Percentiles rank a stretch among this genome's conserved stretches.
Conservation (phyloP, 176 grass and related monocot genomes). For the Triticum aestivum region DNA sequence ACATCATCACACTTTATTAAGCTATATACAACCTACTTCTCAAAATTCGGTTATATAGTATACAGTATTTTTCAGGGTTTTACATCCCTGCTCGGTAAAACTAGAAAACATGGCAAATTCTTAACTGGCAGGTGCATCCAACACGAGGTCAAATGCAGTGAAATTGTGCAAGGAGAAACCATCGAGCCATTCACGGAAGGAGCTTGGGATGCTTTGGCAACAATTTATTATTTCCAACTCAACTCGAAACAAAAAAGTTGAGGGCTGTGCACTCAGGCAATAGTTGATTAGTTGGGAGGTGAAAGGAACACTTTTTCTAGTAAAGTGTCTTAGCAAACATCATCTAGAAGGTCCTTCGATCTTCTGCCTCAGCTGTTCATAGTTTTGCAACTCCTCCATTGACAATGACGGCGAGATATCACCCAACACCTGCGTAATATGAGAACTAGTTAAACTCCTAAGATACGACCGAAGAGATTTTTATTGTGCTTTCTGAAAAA, state of each 20-base stretch:
- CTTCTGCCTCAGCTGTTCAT: conserved; percentile 63
- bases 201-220: neutral
- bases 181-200: neutral
- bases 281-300: too few relatives aligned
- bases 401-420: conserved; percentile 74
- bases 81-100: neutral
- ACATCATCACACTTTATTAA: neutral
- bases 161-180: neutral
- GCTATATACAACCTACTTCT: neutral
- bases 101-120: neutral
- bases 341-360: conserved; percentile 73
- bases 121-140: neutral
- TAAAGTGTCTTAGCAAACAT: neutral
- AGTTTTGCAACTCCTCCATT: conserved; percentile 57
- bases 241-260: too few relatives aligned
- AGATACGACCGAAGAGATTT: neutral
- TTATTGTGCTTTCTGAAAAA: neutral
- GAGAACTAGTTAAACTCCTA: neutral
- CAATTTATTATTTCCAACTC: neutral
- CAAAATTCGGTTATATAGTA: neutral
- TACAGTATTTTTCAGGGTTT: too few relatives aligned
- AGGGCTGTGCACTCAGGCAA: too few relatives aligned
- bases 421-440: conserved; percentile 50
- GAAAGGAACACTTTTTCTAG: too few relatives aligned
- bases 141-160: neutral